Evolutionary conservation across 805 yeast species (phyloP).

Genomic region (Tetrapisispora iriomotensis): DNA sequence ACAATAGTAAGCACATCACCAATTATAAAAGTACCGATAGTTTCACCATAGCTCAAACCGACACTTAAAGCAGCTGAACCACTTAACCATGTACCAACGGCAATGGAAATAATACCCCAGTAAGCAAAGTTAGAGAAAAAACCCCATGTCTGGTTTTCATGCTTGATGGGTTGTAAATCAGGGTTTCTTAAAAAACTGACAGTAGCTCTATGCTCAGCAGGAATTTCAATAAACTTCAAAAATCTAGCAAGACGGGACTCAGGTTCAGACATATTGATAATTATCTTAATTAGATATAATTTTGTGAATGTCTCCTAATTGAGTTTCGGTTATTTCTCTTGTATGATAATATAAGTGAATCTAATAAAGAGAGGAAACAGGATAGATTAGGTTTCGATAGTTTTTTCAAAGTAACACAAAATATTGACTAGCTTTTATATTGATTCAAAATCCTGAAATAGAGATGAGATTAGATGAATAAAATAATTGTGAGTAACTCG

Average conservation of each 20-base stretch:
- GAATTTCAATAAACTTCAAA: slow-evolving; percentile 22
- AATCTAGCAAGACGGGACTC: background rate
- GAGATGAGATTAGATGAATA: too few relatives aligned
- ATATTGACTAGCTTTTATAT: too few relatives aligned
- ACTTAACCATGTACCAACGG: slow-evolving; percentile 38
- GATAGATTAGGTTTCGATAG: too few relatives aligned
- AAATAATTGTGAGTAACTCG: too few relatives aligned
- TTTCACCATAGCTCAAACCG: slow-evolving; percentile 38
- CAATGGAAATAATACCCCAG: slow-evolving; percentile 38
- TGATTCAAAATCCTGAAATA: too few relatives aligned
- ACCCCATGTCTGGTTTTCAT: slow-evolving; percentile 31
- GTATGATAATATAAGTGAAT: too few relatives aligned
- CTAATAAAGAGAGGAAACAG: too few relatives aligned
- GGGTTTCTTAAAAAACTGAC: slow-evolving; percentile 28
- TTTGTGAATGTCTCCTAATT: too few relatives aligned
- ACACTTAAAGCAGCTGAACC: slow-evolving; percentile 36
- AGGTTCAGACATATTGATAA: background rate
- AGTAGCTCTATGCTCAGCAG: slow-evolving; percentile 25
- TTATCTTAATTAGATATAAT: too few relatives aligned
- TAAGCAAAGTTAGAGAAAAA: slow-evolving; percentile 34
- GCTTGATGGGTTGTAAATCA: slow-evolving; percentile 25
- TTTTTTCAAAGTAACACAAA: too few relatives aligned
- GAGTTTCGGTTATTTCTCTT: too few relatives aligned
- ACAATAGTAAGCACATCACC: slow-evolving; percentile 38
- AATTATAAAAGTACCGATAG: slow-evolving; percentile 37